These are phyloP conservation scores for Pseudopyricularia javanii DNA, from an alignment of 2,329 filamentous ascomycete genomes.

Conservation along the genomic window DNA sequence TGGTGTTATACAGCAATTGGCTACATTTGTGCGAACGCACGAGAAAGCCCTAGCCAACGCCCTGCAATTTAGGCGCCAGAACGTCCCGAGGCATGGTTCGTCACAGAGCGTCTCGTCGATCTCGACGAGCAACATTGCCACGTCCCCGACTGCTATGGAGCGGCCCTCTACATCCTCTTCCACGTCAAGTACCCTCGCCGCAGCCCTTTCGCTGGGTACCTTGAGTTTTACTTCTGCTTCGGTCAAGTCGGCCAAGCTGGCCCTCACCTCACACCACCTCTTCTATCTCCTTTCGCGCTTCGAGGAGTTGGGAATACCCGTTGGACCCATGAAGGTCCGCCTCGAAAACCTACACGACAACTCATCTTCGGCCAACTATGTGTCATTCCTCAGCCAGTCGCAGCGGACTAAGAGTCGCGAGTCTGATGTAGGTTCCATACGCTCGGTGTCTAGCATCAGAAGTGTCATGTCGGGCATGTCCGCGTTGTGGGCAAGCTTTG, in stretches of 20 bases:
- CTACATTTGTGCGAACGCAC: slow-evolving; percentile 90
- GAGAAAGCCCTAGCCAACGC: slow-evolving; percentile 96
- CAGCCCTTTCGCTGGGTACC: slow-evolving; percentile 76
- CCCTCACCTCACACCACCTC: slow-evolving; percentile 87
- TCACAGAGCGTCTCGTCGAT: slow-evolving; percentile 53
- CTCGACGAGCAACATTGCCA: slow-evolving; percentile 28
- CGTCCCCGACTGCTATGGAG: slow-evolving; percentile 45
- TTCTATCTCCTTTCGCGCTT: slow-evolving; percentile 95
- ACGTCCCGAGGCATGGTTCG: slow-evolving; percentile 53
- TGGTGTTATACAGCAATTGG: slow-evolving; percentile 60
- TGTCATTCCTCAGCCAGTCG: slow-evolving; percentile 81
- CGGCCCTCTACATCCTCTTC: slow-evolving; percentile 55
- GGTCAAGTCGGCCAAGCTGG: slow-evolving; percentile 81
- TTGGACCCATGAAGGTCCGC: slow-evolving; percentile 92
- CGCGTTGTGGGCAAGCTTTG: slow-evolving; percentile 79
- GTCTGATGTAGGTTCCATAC: slow-evolving; percentile 81
- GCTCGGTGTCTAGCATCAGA: slow-evolving; percentile 90
- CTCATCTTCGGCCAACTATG: slow-evolving; percentile 78
- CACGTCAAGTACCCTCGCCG: slow-evolving; percentile 63
- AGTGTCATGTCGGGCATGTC: slow-evolving; percentile 98
- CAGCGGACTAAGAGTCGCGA: slow-evolving; percentile 68
- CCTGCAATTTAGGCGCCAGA: slow-evolving; percentile 70
- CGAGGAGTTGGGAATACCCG: slow-evolving; percentile 79
- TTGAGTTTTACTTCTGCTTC: slow-evolving; percentile 75
- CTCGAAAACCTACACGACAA: slow-evolving; percentile 90